These are phyloP conservation scores for Omphalotus guepiniiformis DNA, from an alignment of 768 basidiomycete species.

Conservation along the genomic window DNA sequence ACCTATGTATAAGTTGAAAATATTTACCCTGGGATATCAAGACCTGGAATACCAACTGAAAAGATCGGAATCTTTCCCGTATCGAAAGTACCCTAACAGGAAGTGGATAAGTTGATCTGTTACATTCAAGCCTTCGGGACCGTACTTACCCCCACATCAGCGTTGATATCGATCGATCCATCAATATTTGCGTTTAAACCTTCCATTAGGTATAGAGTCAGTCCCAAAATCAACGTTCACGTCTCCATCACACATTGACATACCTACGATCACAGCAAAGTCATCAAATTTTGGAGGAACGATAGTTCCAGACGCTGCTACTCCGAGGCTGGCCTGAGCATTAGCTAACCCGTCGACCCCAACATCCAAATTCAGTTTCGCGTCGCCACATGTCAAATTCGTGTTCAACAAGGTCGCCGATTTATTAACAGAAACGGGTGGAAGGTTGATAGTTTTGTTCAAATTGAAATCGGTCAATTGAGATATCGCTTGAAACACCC, in stretches of 20 bases:
- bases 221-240: too few relatives aligned
- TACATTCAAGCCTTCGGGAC: not conserved
- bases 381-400: constrained; percentile 14
- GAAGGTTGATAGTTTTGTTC: constrained; percentile 25
- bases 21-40: constrained; percentile 44
- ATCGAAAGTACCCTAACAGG: constrained; percentile 33
- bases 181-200: constrained; percentile 33
- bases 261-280: constrained; percentile 32
- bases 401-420: constrained; percentile 27
- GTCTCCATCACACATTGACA: too few relatives aligned
- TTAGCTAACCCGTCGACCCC: constrained; percentile 25
- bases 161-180: constrained; percentile 33
- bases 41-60: constrained; percentile 40
- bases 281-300: constrained; percentile 37
- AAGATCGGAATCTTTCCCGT: constrained; percentile 39
- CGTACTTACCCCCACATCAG: constrained; percentile 30
- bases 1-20: not conserved
- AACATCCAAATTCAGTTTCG: constrained; percentile 24
- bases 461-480: constrained; percentile 27
- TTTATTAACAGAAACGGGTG: constrained; percentile 28
- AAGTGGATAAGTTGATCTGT: not conserved
- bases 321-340: constrained; percentile 31
- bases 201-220: too few relatives aligned
- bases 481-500: constrained; percentile 14
- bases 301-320: constrained; percentile 40